Base-by-base conservation (phyloP, 164 flowering plant species). In the Vitis amurensis region DNA sequence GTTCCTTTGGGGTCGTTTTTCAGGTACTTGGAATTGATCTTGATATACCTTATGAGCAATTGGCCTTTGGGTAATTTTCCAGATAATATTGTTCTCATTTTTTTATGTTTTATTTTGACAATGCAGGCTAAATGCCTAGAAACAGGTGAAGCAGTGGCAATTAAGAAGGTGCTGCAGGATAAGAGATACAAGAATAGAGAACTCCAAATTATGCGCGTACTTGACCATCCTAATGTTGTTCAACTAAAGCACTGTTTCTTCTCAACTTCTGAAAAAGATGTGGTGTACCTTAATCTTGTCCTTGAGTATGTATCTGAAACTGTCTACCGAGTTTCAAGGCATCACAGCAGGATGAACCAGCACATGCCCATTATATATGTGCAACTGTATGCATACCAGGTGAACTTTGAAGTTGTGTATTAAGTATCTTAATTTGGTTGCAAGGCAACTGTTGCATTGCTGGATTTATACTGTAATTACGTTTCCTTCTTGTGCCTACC, bases 1-100 rank as follows among this genome's bases (percentile, higher is more conserved):
- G 99, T 80, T 96, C 99, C n/a, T 96, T 96, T 84, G 99, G 99
- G 62, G 95, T 93, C 67, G 99, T 96, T 49, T 96, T 86, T 79
- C 97, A 96, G 98, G 99, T 94, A 79, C n/a, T n/a, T 23, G 17
- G 12, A 63, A 44, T 17, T 23, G 6, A 8, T 66, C 53, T 13
- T 55, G 17, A 50, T 48, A 13, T 55, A 31, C 27, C 16, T 29
- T 6, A 19, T 55, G 55, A 10, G 19, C 14, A 44, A 12, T 15
- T 29, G 1, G 6, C 9, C 0, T 3, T 57, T 53, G 7, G 3
- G 29, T 50, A 17, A 12, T 8, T 51, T 3, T 66, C 29, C 49
- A 13, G 52, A 59, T 27, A 59, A 30, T 55, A 2, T 27, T 64
- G 49, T 56, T 10, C 29, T 61, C 66, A 50, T 47, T 69, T 59